A percentile compares a stretch with the other conserved stretches of the same genome.
Evolutionary conservation across 805 yeast species (phyloP).

Genomic region (Candida sphagnicola): DNA sequence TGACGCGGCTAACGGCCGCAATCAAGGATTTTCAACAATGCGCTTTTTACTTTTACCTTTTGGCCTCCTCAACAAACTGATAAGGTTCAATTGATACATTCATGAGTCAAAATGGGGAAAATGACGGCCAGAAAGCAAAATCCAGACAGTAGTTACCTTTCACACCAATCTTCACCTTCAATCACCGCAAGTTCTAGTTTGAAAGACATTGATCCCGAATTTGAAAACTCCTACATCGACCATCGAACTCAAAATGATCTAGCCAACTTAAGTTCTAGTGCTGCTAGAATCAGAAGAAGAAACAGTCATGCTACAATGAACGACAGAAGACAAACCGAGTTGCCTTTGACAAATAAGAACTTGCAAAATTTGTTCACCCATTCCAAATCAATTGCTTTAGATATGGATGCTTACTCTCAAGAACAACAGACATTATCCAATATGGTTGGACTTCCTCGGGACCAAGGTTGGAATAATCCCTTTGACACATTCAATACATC

Average conservation of each 20-base stretch:
- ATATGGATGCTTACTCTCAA: slow-evolving; percentile 35
- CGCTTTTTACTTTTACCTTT: too few species aligned
- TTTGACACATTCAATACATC: not conserved
- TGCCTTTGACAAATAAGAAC: slow-evolving; percentile 38
- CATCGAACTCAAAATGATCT: slow-evolving; percentile 25
- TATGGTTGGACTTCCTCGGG: not conserved
- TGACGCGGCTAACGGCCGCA: too few species aligned
- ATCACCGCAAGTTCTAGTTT: slow-evolving; percentile 8
- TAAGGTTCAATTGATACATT: too few species aligned
- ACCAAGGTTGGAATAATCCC: slow-evolving; percentile 9
- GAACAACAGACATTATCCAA: slow-evolving; percentile 24
- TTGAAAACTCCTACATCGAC: slow-evolving; percentile 22
- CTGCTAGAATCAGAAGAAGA: slow-evolving; percentile 27
- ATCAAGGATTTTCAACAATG: too few species aligned
- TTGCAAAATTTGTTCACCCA: slow-evolving; percentile 23
- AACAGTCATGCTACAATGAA: slow-evolving; percentile 6
- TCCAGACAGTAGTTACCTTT: not conserved
- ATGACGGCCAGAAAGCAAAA: slow-evolving; percentile 22
- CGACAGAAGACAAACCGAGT: slow-evolving; percentile 7
- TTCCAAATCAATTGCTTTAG: slow-evolving; percentile 24
- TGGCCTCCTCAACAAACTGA: too few species aligned
- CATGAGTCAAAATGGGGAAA: too few species aligned
- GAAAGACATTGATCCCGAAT: slow-evolving; percentile 7
- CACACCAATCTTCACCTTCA: not conserved
- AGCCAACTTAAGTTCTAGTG: slow-evolving; percentile 24